A percentile compares a stretch with the other conserved stretches of the same genome.
These are phyloP conservation scores for Ophiostoma angusticollis DNA, from an alignment of 2,329 filamentous ascomycete species.

Conservation along the genomic window DNA sequence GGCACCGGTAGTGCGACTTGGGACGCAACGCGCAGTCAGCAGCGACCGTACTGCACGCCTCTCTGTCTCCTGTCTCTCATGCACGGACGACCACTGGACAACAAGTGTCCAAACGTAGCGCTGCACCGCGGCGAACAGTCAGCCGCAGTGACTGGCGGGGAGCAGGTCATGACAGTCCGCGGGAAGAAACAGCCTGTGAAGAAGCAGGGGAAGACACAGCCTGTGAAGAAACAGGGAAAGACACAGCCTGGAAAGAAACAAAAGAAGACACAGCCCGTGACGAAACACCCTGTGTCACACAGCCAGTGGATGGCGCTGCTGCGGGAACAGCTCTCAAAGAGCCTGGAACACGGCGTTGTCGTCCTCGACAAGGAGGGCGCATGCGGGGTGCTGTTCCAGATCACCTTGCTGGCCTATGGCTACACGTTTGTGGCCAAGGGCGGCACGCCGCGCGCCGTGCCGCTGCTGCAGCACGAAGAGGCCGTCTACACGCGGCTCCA, in stretches of 20 bases:
- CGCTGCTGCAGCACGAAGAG: constrained; percentile 6
- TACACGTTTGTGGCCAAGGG: constrained; percentile 33
- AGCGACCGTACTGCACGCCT: constrained; percentile 6
- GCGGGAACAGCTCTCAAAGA: constrained; percentile 6
- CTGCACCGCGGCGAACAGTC: neutral
- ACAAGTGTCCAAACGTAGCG: constrained; percentile 4
- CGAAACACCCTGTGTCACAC: constrained; percentile 5
- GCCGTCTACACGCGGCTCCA: constrained; percentile 6
- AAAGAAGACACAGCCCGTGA: neutral
- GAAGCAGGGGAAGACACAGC: neutral
- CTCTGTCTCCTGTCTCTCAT: constrained; percentile 8
- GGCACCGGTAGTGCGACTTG: too few species aligned
- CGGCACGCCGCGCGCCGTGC: constrained; percentile 3
- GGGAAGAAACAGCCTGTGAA: neutral
- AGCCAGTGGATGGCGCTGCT: constrained; percentile 4
- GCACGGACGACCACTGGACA: constrained; percentile 1
- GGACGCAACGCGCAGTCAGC: too few species aligned
- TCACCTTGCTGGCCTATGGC: constrained; percentile 27
- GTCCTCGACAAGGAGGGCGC: constrained; percentile 20
- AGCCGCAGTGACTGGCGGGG: too few species aligned
- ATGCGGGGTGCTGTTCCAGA: constrained; percentile 27
- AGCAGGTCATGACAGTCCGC: too few species aligned
- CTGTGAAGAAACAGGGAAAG: too few species aligned
- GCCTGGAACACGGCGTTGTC: constrained; percentile 20
- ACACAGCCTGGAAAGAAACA: too few species aligned